Evolutionary conservation across 2,329 filamentous ascomycete species (phyloP).

Genomic region (Peltaster fructicola): DNA sequence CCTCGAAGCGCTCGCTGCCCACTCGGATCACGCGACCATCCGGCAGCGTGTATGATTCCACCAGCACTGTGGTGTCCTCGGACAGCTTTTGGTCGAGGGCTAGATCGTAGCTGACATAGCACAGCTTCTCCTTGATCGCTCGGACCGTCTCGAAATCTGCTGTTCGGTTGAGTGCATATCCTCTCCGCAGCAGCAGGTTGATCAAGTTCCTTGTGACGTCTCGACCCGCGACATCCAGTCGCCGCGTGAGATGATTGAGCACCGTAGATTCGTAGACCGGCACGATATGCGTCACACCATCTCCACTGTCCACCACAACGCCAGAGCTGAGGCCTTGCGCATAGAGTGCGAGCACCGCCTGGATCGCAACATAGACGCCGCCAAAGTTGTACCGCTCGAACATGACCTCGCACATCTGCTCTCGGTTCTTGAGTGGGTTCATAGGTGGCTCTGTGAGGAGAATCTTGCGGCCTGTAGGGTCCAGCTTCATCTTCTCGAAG

Average conservation of each 20-base stretch:
- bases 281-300: conserved; percentile 96
- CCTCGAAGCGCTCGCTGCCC: conserved; percentile 93
- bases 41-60: conserved; percentile 93
- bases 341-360: conserved; percentile 89
- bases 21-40: conserved; percentile 93
- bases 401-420: conserved; percentile 99
- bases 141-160: conserved; percentile 98
- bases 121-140: conserved; percentile 99
- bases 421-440: conserved; percentile 91
- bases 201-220: conserved; percentile 98
- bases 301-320: conserved; percentile 96
- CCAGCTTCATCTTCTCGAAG: conserved; percentile 87
- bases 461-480: conserved; percentile 86
- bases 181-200: conserved; percentile 76
- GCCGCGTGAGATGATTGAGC: conserved; percentile 85
- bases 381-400: conserved; percentile 94
- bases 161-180: conserved; percentile 92
- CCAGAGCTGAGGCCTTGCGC: conserved; percentile 72
- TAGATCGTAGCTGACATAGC: conserved; percentile 96
- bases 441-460: conserved; percentile 92
- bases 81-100: conserved; percentile 89
- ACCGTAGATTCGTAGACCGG: conserved; percentile 97
- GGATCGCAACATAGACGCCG: conserved; percentile 93
- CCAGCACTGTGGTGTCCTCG: conserved; percentile 91
- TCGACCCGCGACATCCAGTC: conserved; percentile 86